phyloP scores from a whole-genome alignment of 2,329 filamentous ascomycete species.

The Penicillium sumatraense region DNA sequence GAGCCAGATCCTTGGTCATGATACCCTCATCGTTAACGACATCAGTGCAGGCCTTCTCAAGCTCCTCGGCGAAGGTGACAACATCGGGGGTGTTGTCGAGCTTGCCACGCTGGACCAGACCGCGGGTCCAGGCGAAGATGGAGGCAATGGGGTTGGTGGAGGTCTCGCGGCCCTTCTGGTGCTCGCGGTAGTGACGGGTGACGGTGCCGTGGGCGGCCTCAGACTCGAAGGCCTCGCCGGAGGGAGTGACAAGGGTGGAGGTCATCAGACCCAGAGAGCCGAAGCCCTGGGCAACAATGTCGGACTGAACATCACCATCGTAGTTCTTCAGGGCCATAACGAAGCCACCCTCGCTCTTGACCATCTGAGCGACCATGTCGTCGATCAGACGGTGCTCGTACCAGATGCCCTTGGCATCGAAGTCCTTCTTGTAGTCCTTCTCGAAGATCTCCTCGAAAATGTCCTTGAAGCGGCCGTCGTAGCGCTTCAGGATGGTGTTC shows the following conservation, averaged over 20 bases:
- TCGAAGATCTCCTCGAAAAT: conserved; percentile 99
- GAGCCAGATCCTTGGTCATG: conserved; percentile 99
- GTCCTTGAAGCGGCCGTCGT: conserved; percentile 98
- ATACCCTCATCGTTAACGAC: conserved; percentile 91
- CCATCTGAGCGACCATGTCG: conserved; percentile 99
- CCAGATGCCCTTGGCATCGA: conserved; percentile 93
- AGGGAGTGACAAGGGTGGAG: conserved; percentile 93
- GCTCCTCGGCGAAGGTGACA: conserved; percentile 84
- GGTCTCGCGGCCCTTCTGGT: conserved; percentile 97
- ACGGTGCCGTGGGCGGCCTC: conserved; percentile 98
- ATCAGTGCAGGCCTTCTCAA: conserved; percentile 93
- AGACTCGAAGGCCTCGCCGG: conserved; percentile 95
- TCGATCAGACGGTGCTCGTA: conserved; percentile 99
- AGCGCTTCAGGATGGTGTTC: conserved; percentile 99
- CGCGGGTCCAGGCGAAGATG: conserved; percentile 98
- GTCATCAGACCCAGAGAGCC: conserved; percentile 98
- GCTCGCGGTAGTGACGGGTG: conserved; percentile 96
- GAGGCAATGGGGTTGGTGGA: conserved; percentile 98
- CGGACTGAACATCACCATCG: conserved; percentile 97
- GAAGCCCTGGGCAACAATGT: conserved; percentile 97
- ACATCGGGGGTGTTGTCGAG: conserved; percentile 93
- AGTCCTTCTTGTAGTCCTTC: conserved; percentile 79
- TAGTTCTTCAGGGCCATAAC: conserved; percentile 99
- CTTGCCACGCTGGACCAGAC: conserved; percentile 88
- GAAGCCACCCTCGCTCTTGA: conserved; percentile 96